A percentile compares a stretch with the other conserved stretches of the same genome.
These are phyloP conservation scores for Rhizoctonia solani DNA, from an alignment of 1,284 basidiomycete genomes.

Conservation along the genomic window DNA sequence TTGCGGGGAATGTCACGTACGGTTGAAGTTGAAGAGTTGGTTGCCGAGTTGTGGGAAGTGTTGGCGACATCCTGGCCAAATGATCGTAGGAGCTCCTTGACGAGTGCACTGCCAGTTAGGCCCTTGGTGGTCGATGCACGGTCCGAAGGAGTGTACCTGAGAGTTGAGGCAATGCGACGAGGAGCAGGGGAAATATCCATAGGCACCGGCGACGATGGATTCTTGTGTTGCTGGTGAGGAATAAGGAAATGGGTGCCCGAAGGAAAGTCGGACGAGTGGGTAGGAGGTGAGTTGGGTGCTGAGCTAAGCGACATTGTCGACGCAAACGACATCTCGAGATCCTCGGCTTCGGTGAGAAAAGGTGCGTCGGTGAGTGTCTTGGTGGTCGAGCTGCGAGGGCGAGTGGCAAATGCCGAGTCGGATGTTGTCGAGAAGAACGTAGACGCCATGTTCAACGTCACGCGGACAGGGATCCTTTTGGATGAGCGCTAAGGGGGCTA, in stretches of 20 bases:
- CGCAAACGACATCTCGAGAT: constrained; percentile 77
- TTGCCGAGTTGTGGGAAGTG: constrained; percentile 42
- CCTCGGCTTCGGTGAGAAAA: constrained; percentile 18
- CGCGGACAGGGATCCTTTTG: neutral
- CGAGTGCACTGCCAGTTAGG: constrained; percentile 17
- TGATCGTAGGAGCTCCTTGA: constrained; percentile 48
- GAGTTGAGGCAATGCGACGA: constrained; percentile 40
- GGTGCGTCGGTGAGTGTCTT: constrained; percentile 4
- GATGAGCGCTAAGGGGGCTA: neutral
- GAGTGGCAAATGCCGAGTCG: constrained; percentile 56
- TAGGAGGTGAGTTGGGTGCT: constrained; percentile 58
- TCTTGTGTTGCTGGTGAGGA: neutral
- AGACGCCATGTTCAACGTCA: constrained; percentile 27
- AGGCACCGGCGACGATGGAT: constrained; percentile 44
- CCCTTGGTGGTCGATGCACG: constrained; percentile 26
- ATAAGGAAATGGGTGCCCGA: neutral
- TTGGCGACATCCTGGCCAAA: constrained; percentile 76
- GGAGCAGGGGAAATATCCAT: constrained; percentile 81
- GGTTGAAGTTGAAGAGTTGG: constrained; percentile 39
- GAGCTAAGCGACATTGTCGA: constrained; percentile 77
- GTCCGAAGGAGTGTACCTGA: neutral
- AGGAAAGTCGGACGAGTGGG: constrained; percentile 31
- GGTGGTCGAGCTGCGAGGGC: constrained; percentile 40
- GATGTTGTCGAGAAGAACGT: constrained; percentile 29
- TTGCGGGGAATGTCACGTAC: neutral